phyloP scores from a whole-genome alignment of 768 basidiomycete genomes.

The Collybia sordida region DNA sequence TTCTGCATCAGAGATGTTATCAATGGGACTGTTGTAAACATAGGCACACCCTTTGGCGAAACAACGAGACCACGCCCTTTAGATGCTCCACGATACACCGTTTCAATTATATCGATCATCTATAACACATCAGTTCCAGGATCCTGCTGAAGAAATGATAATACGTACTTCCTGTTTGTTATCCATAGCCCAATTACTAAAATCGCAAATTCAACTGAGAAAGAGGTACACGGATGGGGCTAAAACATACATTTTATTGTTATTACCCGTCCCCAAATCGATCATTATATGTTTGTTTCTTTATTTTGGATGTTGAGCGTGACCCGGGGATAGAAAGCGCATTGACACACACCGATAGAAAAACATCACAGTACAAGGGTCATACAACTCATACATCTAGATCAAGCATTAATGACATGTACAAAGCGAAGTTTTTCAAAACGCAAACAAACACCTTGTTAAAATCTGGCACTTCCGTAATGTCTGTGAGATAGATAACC shows the following conservation, averaged over 20 bases:
- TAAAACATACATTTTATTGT: conserved; percentile 90
- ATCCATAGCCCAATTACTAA: conserved; percentile 97
- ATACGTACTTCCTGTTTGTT: conserved; percentile 90
- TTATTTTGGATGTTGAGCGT: conserved; percentile 8
- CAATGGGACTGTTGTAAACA: background rate
- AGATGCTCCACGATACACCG: conserved; percentile 96
- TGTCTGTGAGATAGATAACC: conserved; percentile 93
- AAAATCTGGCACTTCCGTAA: conserved; percentile 96
- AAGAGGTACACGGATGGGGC: background rate
- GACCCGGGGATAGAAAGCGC: background rate
- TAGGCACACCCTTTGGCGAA: conserved; percentile 80
- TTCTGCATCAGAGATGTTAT: background rate
- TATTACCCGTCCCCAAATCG: conserved; percentile 98
- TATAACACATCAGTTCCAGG: conserved; percentile 26
- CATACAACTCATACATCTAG: conserved; percentile 99
- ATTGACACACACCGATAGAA: conserved; percentile 78
- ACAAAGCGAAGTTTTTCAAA: background rate
- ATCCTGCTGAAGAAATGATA: background rate
- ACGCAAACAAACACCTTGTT: conserved; percentile 70
- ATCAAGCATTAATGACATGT: background rate
- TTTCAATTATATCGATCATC: conserved; percentile 98
- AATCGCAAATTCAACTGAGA: background rate
- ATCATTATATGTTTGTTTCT: conserved; percentile 99
- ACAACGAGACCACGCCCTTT: conserved; percentile 98
- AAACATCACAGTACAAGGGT: conserved; percentile 97